phyloP scores from a whole-genome alignment of 345 rosid species.

The Corchorus capsularis region DNA sequence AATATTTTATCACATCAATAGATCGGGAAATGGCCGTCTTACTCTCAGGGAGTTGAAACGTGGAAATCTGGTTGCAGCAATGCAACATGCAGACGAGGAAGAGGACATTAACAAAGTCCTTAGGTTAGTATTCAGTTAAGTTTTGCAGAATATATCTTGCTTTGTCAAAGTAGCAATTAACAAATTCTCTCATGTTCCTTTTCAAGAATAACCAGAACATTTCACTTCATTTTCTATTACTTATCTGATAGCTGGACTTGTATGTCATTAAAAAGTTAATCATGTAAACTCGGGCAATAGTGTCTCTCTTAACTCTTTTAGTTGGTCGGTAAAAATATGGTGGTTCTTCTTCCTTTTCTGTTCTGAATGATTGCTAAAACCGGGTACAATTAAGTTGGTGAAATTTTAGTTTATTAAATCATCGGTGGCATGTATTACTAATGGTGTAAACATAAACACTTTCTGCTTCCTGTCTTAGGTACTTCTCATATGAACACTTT shows the following conservation, averaged over 20 bases:
- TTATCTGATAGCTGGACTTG: background rate
- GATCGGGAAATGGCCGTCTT: conserved; percentile 85
- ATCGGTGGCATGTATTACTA: background rate
- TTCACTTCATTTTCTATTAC: background rate
- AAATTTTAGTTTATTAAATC: background rate
- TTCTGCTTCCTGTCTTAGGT: conserved; percentile 47
- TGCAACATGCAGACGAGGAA: conserved; percentile 91
- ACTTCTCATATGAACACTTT: conserved; percentile 92
- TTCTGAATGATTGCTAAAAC: background rate
- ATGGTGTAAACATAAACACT: background rate
- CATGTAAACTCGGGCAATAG: background rate
- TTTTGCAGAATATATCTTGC: background rate
- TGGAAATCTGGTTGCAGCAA: conserved; percentile 78
- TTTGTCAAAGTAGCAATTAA: background rate
- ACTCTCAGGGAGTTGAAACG: conserved; percentile 89
- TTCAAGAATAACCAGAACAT: too few species aligned
- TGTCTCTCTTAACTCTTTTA: background rate
- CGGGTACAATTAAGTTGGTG: background rate
- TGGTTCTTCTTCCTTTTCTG: background rate
- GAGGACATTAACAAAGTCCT: conserved; percentile 86
- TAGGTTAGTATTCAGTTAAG: conserved; percentile 49
- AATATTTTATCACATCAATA: conserved; percentile 84
- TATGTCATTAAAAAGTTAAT: too few species aligned
- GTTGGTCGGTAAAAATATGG: background rate
- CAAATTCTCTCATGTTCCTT: background rate